Evolutionary conservation across 139 green algal genomes (phyloP), one percentile per base, ranked within the genome.

Genomic region (Coccomyxa sp.): DNA sequence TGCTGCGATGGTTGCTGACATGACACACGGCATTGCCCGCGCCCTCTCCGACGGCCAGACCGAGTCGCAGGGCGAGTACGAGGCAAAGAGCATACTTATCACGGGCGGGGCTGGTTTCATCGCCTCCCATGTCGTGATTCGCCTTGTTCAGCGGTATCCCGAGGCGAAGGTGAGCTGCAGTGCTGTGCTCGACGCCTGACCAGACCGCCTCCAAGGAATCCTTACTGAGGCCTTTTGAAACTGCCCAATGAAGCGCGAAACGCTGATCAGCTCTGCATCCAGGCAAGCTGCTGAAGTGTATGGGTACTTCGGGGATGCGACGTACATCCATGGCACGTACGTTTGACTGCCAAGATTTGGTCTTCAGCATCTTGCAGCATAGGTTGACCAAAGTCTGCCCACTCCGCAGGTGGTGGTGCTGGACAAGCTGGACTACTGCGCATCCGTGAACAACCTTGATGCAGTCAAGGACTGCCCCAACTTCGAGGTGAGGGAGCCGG

Each of bases 381-480:
- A 64, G 18, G 18, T 22, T 64, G 50, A 64, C n/a, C n/a, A 22
- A 64, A 31, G 50, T 64, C 50, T 22, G 22, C 27, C 27, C 50
- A 72, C 31, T 29, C 2, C 74, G 34, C 87, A 97, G 90, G 76
- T 97, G 0, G 90, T 99, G 0, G 92, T 99, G 2, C 74, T 98
- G 22, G 96, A 99, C 83, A 97, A 97, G 85, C 82, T 99, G 72
- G 96, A 99, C 82, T 98, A 98, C 82, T 99, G 96, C 82, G 90
- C 94, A 1, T 94, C 83, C 44, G 27, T 95, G 55, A 88, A 91
- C 27, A 99, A 99, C 83, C 82, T 99, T 4, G 34, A 79, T 6
- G 73, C 39, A 10, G 44, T 91, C 2, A 79, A 77, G 34, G 80
- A 88, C 29, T 73, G 81, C 12, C 83, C 91, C 2, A 98, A 99